phyloP scores from a whole-genome alignment of 1,284 basidiomycete genomes.

The Lentinus polychrous region DNA sequence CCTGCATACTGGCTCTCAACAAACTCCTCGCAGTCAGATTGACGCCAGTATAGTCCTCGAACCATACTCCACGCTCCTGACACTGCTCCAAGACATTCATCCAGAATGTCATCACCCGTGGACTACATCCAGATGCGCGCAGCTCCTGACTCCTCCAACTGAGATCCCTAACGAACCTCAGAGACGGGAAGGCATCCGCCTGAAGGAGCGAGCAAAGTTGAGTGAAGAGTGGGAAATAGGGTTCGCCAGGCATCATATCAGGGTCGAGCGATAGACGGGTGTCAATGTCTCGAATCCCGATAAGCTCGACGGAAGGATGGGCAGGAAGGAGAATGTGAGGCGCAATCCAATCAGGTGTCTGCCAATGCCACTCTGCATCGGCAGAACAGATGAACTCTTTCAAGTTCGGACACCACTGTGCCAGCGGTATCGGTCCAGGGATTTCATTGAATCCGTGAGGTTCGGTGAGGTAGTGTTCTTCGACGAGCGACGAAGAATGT shows the following conservation, averaged over 20 bases:
- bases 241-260: conserved; percentile 23
- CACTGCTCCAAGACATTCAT: conserved; percentile 38
- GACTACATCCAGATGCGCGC: conserved; percentile 12
- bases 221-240: conserved; percentile 59
- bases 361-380: conserved; percentile 75
- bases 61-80: conserved; percentile 40
- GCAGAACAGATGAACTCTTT: conserved; percentile 64
- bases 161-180: conserved; percentile 59
- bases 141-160: conserved; percentile 27
- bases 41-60: conserved; percentile 48
- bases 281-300: conserved; percentile 67
- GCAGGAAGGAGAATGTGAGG: conserved; percentile 62
- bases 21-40: conserved; percentile 27
- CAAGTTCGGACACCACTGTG: conserved; percentile 58
- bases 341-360: conserved; percentile 71
- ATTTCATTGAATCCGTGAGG: conserved; percentile 27
- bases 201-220: conserved; percentile 57
- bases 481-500: conserved; percentile 56
- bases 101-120: conserved; percentile 44
- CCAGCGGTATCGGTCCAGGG: conserved; percentile 38
- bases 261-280: conserved; percentile 43
- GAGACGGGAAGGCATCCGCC: conserved; percentile 50
- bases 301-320: conserved; percentile 54
- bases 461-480: conserved; percentile 52
- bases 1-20: conserved; percentile 15